Percentiles rank a stretch among this genome's conserved stretches.
These are phyloP conservation scores for Ploettnerulaceae sp. DNA, from an alignment of 2,329 filamentous ascomycete species.

Conservation along the genomic window DNA sequence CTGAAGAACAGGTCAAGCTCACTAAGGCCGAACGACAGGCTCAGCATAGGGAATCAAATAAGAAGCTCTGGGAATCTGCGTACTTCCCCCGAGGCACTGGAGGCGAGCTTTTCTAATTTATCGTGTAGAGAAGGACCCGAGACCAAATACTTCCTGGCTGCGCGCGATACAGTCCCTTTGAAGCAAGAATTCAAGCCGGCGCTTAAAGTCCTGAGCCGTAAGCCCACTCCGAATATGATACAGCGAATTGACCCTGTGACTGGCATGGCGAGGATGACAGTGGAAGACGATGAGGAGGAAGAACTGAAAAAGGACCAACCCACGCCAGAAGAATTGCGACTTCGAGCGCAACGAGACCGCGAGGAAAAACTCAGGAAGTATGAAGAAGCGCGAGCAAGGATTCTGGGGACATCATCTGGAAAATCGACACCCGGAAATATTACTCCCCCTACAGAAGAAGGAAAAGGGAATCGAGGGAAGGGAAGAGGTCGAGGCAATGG, in stretches of 20 bases:
- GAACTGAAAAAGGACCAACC: slow-evolving; percentile 60
- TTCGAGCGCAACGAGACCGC: slow-evolving; percentile 70
- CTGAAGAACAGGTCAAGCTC: slow-evolving; percentile 37
- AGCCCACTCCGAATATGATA: slow-evolving; percentile 58
- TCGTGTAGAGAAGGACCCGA: slow-evolving; percentile 57
- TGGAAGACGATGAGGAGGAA: slow-evolving; percentile 59
- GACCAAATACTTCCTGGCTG: slow-evolving; percentile 70
- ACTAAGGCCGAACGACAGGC: slow-evolving; percentile 74
- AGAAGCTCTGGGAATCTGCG: slow-evolving; percentile 86
- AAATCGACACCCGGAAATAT: slow-evolving; percentile 57
- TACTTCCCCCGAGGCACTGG: slow-evolving; percentile 40
- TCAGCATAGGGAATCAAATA: slow-evolving; percentile 77
- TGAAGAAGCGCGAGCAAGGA: slow-evolving; percentile 79
- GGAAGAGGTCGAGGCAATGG: slow-evolving; percentile 39
- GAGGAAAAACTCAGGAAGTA: slow-evolving; percentile 91
- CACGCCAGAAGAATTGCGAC: slow-evolving; percentile 71
- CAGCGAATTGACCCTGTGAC: slow-evolving; percentile 52
- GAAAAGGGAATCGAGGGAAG: slow-evolving; percentile 47
- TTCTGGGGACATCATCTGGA: slow-evolving; percentile 65
- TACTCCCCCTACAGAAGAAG: slow-evolving; percentile 54
- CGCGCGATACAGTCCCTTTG: slow-evolving; percentile 55
- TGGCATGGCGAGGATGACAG: slow-evolving; percentile 42
- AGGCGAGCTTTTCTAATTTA: not conserved
- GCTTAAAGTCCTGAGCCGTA: slow-evolving; percentile 80
- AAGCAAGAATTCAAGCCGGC: slow-evolving; percentile 72